Conservation (phyloP, 1,139 yeast species). For the Pichia sp. region DNA sequence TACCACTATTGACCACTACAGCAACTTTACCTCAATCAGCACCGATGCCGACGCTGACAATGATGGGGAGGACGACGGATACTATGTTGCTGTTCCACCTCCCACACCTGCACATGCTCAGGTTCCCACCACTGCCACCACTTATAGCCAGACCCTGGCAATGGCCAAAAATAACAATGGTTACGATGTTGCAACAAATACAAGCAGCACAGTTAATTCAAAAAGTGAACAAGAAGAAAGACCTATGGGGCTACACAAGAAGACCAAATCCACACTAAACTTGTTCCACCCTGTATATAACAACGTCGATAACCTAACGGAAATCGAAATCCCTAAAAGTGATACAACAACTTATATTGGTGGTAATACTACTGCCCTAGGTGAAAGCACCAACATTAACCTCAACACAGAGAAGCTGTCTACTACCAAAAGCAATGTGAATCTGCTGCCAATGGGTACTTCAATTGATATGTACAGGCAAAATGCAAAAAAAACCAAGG, state of each 20-base stretch:
- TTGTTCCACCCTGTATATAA: conserved; percentile 13
- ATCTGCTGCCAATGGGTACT: conserved; percentile 70
- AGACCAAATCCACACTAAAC: conserved; percentile 11
- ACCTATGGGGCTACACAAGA: conserved; percentile 4
- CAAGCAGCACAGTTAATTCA: not conserved
- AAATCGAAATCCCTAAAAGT: not conserved
- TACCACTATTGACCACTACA: not conserved
- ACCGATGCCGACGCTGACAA: not conserved
- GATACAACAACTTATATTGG: not conserved
- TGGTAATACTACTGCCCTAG: not conserved
- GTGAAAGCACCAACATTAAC: not conserved
- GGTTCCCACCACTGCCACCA: not conserved
- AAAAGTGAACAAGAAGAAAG: not conserved
- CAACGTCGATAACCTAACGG: not conserved
- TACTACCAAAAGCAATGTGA: conserved; percentile 6
- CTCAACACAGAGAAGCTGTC: not conserved
- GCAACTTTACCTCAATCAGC: not conserved
- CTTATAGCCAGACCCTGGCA: not conserved
- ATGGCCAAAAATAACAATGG: not conserved
- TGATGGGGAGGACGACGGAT: not conserved
- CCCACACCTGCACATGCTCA: not conserved
- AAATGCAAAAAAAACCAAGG: conserved; percentile 80
- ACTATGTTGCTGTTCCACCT: not conserved
- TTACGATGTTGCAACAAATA: not conserved
- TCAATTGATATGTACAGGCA: conserved; percentile 84